Conservation (phyloP, 2,329 filamentous ascomycete genomes). For the Apiospora koreana region DNA sequence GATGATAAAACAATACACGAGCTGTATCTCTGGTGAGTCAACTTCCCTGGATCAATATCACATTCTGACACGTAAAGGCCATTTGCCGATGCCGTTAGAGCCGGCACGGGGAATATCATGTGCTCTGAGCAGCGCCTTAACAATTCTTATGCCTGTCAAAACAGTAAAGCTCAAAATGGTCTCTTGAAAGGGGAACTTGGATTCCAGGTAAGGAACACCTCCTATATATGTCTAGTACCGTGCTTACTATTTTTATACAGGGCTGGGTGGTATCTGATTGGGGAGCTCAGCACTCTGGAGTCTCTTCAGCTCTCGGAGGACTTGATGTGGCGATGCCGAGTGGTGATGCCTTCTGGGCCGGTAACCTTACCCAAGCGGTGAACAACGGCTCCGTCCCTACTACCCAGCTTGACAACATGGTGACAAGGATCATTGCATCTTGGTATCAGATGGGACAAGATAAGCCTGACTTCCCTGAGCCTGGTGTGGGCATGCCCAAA, state of each 20-base stretch:
- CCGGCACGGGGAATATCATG: conserved; percentile 59
- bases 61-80: conserved; percentile 47
- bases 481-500: conserved; percentile 37
- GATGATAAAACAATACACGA: conserved; percentile 62
- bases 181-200: conserved; percentile 64
- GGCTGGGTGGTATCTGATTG: conserved; percentile 44
- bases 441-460: conserved; percentile 43
- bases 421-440: conserved; percentile 40
- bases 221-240: not conserved
- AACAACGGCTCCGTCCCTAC: conserved; percentile 47
- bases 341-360: conserved; percentile 39
- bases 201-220: conserved; percentile 43
- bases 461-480: conserved; percentile 26
- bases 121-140: conserved; percentile 72
- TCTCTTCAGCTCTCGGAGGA: conserved; percentile 44
- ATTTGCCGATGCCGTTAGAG: conserved; percentile 66
- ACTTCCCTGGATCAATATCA: not conserved
- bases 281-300: conserved; percentile 42
- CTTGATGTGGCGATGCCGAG: conserved; percentile 55
- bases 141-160: conserved; percentile 70
- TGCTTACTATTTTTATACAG: conserved; percentile 9
- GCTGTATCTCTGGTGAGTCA: conserved; percentile 61
- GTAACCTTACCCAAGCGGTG: conserved; percentile 47
- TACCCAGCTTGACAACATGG: conserved; percentile 50
- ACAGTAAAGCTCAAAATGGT: conserved; percentile 66